These are phyloP conservation scores for Suillus alpinus DNA, from an alignment of 768 basidiomycete genomes.

Conservation along the genomic window DNA sequence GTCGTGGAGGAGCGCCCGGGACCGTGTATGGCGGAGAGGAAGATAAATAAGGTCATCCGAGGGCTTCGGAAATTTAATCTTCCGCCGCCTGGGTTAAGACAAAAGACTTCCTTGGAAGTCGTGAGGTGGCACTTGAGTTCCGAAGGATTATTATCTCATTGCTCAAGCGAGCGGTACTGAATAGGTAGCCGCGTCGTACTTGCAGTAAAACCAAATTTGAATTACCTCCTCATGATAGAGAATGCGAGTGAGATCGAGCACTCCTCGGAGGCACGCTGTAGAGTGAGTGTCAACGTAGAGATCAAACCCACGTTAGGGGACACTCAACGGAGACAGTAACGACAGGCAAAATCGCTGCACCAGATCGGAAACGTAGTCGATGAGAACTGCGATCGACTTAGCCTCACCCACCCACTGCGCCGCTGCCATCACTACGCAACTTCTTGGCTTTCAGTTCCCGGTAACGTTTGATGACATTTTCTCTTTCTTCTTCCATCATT, in stretches of 20 bases:
- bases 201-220: neutral
- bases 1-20: neutral
- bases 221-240: neutral
- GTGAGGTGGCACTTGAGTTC: neutral
- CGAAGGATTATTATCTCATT: neutral
- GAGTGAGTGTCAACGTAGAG: neutral
- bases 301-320: neutral
- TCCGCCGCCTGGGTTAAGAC: neutral
- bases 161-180: neutral
- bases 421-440: slow-evolving; percentile 17
- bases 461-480: slow-evolving; percentile 65
- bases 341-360: neutral
- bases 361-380: neutral
- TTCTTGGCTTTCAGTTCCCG: slow-evolving; percentile 62
- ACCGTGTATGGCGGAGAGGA: neutral
- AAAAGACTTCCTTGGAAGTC: neutral
- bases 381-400: neutral
- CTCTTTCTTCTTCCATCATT: slow-evolving; percentile 76
- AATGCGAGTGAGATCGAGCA: neutral
- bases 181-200: neutral
- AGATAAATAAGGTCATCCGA: neutral
- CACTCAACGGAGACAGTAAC: neutral
- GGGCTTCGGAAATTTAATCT: neutral
- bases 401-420: slow-evolving; percentile 10
- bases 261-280: neutral